Evolutionary conservation across 106 monocot species (phyloP).

Genomic region (Gastrodia elata): DNA sequence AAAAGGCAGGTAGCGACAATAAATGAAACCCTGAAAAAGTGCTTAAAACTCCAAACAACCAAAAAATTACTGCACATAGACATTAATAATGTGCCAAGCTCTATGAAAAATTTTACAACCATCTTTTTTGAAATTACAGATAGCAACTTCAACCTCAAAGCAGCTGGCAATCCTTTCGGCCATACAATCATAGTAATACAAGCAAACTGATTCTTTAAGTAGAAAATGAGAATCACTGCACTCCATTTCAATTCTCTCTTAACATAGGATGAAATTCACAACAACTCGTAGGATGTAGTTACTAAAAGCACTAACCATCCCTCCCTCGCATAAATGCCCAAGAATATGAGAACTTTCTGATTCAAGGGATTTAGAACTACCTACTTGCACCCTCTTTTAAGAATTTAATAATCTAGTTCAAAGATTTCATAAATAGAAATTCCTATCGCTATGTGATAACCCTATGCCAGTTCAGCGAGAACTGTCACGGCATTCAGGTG

Average conservation of each 20-base stretch:
- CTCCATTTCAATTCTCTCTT: background rate
- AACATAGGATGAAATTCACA: background rate
- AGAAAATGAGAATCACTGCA: background rate
- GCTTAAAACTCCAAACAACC: background rate
- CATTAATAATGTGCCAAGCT: background rate
- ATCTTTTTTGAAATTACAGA: background rate
- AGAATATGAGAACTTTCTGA: background rate
- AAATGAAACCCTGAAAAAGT: background rate
- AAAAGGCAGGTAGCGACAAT: background rate
- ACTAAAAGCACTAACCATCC: background rate
- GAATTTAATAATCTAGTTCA: no score
- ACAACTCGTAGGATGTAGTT: background rate
- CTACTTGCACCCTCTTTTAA: no score
- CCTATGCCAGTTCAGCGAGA: no score
- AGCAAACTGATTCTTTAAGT: background rate
- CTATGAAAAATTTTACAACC: background rate
- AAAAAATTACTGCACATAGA: background rate
- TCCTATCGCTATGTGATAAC: no score
- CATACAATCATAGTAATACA: background rate
- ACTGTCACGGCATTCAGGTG: no score
- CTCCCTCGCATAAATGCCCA: background rate
- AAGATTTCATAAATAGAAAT: no score
- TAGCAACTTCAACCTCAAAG: background rate
- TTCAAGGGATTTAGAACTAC: background rate
- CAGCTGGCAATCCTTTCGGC: background rate